Conservation (phyloP, 805 yeast species). For the Lachancea fermentati region DNA sequence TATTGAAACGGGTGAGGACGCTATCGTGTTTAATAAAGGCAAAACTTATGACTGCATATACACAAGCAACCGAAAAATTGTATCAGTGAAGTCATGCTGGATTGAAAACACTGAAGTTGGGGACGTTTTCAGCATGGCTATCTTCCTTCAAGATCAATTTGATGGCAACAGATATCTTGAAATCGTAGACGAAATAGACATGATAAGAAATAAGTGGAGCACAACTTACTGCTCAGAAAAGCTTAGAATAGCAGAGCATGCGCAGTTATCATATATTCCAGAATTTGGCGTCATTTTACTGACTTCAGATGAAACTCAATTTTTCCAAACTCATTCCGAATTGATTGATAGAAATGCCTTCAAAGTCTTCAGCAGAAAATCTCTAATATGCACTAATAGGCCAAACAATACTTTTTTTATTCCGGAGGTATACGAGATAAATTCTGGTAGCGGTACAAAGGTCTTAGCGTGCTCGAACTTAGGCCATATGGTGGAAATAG, state of each 20-base stretch:
- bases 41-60: not conserved
- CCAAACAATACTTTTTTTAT: not conserved
- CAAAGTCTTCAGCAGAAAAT: no score
- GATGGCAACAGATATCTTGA: not conserved
- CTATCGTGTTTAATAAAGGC: not conserved
- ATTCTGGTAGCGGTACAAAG: not conserved
- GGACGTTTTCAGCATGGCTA: slow-evolving; percentile 4
- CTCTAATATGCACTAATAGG: no score
- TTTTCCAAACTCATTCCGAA: no score
- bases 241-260: not conserved
- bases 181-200: slow-evolving; percentile 5
- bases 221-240: not conserved
- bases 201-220: slow-evolving; percentile 6
- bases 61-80: not conserved
- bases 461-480: slow-evolving; percentile 4
- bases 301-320: slow-evolving; percentile 8
- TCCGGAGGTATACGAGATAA: not conserved
- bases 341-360: no score
- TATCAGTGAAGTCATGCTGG: slow-evolving; percentile 1
- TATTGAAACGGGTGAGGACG: not conserved
- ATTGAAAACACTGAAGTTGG: not conserved
- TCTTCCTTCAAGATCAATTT: not conserved
- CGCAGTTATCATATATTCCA: slow-evolving; percentile 12
- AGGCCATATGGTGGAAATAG: slow-evolving; percentile 2
- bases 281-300: slow-evolving; percentile 22